A percentile compares a stretch with the other conserved stretches of the same genome.
Conservation (phyloP, 106 monocot species). For the Platanthera zijinensis region DNA sequence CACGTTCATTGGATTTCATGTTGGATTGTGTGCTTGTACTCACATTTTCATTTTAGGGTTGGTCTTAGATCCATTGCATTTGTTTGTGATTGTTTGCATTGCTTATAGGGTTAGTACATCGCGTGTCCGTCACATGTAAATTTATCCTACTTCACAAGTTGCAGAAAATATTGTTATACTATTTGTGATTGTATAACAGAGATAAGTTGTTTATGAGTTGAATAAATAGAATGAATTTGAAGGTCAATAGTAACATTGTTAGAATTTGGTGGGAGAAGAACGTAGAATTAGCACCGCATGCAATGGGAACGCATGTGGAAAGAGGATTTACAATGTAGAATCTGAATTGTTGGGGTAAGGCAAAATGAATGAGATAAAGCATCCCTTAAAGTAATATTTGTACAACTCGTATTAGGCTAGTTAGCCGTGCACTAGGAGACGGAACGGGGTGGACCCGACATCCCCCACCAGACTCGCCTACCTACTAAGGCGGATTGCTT, state of each 20-base stretch:
- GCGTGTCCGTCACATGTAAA: neutral
- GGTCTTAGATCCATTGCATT: too few species aligned
- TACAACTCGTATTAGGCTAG: too few species aligned
- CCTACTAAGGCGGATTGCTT: too few species aligned
- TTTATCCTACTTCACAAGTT: neutral
- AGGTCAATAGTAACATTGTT: neutral
- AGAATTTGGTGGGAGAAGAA: neutral
- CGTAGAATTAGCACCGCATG: neutral
- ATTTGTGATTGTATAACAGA: neutral
- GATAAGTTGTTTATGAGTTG: neutral
- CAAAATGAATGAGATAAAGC: neutral
- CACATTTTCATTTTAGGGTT: too few species aligned
- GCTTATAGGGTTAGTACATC: neutral
- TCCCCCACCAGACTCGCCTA: too few species aligned
- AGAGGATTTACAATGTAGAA: neutral
- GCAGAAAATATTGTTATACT: neutral
- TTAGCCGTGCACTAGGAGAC: too few species aligned
- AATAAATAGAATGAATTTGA: neutral
- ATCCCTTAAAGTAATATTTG: neutral
- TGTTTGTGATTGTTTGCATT: neutral
- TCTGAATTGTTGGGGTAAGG: neutral
- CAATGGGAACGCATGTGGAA: neutral
- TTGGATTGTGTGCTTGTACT: too few species aligned
- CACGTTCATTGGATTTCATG: too few species aligned
- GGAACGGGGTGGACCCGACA: too few species aligned